Percentiles rank a stretch among this genome's conserved stretches.
These are phyloP conservation scores for Akebia trifoliata DNA, from an alignment of 164 flowering plant species.

Conservation along the genomic window DNA sequence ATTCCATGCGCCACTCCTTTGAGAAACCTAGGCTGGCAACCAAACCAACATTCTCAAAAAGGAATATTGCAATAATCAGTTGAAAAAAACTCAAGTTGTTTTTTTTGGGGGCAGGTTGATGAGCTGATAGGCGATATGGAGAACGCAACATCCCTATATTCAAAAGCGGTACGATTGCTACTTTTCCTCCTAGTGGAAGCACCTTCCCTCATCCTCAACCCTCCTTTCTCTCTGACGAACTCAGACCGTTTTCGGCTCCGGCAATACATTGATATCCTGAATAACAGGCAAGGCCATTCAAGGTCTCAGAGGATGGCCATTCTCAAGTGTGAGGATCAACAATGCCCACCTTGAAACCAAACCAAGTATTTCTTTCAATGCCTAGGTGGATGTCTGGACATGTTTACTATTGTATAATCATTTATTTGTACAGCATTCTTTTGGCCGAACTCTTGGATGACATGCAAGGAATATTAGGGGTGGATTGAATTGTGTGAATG, in stretches of 20 bases:
- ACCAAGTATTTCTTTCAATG: background rate
- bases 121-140: constrained; percentile 82
- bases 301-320: constrained; percentile 59
- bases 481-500: background rate
- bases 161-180: constrained; percentile 70
- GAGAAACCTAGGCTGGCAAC: too few species aligned
- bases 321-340: constrained; percentile 55
- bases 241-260: constrained; percentile 78
- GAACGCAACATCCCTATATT: constrained; percentile 52
- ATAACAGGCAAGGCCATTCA: constrained; percentile 61
- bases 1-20: too few species aligned
- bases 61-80: background rate
- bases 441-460: constrained; percentile 15
- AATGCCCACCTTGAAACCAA: constrained; percentile 24
- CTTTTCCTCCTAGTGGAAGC: constrained; percentile 86
- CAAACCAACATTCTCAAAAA: background rate
- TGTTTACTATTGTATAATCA: constrained; percentile 17
- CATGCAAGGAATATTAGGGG: background rate
- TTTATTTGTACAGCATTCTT: constrained; percentile 71
- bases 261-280: constrained; percentile 66
- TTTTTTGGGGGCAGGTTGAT: constrained; percentile 40
- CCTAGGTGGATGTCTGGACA: background rate
- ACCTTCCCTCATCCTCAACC: constrained; percentile 81
- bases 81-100: background rate
- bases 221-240: constrained; percentile 83